These are phyloP conservation scores for Aspergillus calidoustus DNA, from an alignment of 2,329 filamentous ascomycete genomes.

Conservation along the genomic window DNA sequence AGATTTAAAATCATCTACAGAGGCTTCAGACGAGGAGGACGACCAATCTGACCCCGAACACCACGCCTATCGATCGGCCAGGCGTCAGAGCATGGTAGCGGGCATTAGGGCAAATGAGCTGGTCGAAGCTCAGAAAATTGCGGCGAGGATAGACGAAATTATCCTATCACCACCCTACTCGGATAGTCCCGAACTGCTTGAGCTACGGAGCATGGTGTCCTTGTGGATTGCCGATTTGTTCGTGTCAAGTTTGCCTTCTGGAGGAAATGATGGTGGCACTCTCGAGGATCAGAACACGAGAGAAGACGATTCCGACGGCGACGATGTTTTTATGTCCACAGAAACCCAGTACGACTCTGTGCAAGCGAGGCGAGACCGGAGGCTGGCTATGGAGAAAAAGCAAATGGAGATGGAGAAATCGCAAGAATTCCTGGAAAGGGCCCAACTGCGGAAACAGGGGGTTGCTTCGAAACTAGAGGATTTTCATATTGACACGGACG, in stretches of 20 bases:
- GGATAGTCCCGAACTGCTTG: conserved; percentile 67
- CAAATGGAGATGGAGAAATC: conserved; percentile 38
- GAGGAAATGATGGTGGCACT: conserved; percentile 19
- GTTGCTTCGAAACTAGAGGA: conserved; percentile 35
- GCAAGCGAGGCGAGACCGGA: conserved; percentile 37
- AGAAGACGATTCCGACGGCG: conserved; percentile 11
- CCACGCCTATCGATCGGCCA: conserved; percentile 33
- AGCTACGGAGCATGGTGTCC: conserved; percentile 73
- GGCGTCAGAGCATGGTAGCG: conserved; percentile 40
- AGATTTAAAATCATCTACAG: conserved; percentile 29
- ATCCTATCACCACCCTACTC: conserved; percentile 73
- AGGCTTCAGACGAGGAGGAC: conserved; percentile 39
- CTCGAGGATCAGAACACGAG: conserved; percentile 8
- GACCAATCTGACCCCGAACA: conserved; percentile 28
- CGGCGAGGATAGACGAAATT: conserved; percentile 70
- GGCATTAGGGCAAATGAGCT: conserved; percentile 58
- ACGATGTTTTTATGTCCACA: conserved; percentile 24
- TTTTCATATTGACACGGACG: conserved; percentile 31
- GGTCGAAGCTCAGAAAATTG: conserved; percentile 64
- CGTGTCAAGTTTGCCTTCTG: conserved; percentile 37
- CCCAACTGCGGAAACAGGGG: conserved; percentile 36
- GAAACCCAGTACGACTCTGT: conserved; percentile 33
- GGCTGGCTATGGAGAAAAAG: conserved; percentile 40
- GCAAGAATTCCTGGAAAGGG: conserved; percentile 39
- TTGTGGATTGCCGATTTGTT: conserved; percentile 75